A percentile compares a stretch with the other conserved stretches of the same genome.
Conservation (phyloP, 2,329 filamentous ascomycete genomes). For the Sporothrix luriei region DNA sequence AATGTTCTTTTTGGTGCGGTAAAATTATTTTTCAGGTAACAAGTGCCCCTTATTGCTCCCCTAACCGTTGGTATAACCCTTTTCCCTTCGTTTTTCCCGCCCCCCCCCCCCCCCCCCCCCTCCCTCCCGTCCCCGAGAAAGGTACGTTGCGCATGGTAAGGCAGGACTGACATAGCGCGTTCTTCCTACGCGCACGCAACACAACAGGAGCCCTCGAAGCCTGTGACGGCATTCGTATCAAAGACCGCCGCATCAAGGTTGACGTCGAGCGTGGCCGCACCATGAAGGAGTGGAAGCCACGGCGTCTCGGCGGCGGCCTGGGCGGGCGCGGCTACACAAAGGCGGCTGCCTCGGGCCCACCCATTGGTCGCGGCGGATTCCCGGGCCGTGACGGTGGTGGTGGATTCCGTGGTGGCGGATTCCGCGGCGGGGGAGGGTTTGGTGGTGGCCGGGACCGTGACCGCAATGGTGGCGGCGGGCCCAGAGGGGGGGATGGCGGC, state of each 20-base stretch:
- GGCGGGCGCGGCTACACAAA: conserved; percentile 94
- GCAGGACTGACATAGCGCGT: conserved; percentile 69
- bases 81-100: conserved; percentile 38
- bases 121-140: conserved; percentile 40
- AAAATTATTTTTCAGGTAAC: no score
- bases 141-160: conserved; percentile 56
- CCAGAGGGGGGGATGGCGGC: conserved; percentile 14
- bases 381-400: conserved; percentile 46
- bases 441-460: conserved; percentile 51
- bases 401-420: conserved; percentile 56
- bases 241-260: conserved; percentile 86
- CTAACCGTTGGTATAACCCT: no score
- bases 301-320: conserved; percentile 86
- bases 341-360: conserved; percentile 66
- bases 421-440: conserved; percentile 44
- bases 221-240: conserved; percentile 87
- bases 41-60: no score
- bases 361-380: conserved; percentile 58
- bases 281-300: conserved; percentile 89
- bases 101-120: conserved; percentile 38
- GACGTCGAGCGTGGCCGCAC: conserved; percentile 96
- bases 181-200: conserved; percentile 53
- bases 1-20: no score
- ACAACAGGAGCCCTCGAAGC: conserved; percentile 80
- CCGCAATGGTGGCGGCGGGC: conserved; percentile 42